Evolutionary conservation across 257 asterid species (phyloP), one percentile per base, ranked within the genome.

Genomic region (Petunia axillaris): DNA sequence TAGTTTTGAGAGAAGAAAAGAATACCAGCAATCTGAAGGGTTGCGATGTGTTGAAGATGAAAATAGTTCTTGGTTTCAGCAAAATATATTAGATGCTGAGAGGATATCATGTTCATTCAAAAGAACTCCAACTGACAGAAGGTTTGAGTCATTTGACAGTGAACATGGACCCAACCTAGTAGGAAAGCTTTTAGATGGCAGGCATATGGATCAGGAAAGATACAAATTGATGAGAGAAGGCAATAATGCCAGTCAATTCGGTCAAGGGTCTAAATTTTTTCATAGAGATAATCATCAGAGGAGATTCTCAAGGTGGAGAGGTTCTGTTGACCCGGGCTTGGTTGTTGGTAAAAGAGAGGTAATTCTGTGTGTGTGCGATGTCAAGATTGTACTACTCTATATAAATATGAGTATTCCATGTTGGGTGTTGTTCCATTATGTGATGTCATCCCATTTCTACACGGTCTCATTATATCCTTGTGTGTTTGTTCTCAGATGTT

Each of bases 291-390:
- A 67, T 68, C 79, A 75, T 76, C 64, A 74, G 64, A 87, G 64
- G 79, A 81, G 67, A 64, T 82, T 64, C 71, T 87, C 82, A 36
- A 82, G 85, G 65, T 74, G 74, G 82, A 75, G 79, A 85, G 87
- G 85, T 78, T 85, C 93, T 75, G 82, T 87, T 92, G 89, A 85
- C 68, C 66, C 84, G 35, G 58, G 37, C 80, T 76, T 86, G 85
- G 84, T 82, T 82, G 82, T 74, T 83, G 86, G 76, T 87, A 87
- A 85, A 74, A 67, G 84, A 83, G 88, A 92, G 97, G 95, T 89
- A 90, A 88, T 85, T 3, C 75, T 85, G 85, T 83, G 89, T 77
- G 82, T 81, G 65, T 79, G 67, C 25, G 66, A 82, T 76, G 87
- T 79, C 82, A 63, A 85, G 81, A 67, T 63, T 85, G 87, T 81